A percentile compares a stretch with the other conserved stretches of the same genome.
Conservation (phyloP, 441 rosid species). For the Pelargonium hybrid region DNA sequence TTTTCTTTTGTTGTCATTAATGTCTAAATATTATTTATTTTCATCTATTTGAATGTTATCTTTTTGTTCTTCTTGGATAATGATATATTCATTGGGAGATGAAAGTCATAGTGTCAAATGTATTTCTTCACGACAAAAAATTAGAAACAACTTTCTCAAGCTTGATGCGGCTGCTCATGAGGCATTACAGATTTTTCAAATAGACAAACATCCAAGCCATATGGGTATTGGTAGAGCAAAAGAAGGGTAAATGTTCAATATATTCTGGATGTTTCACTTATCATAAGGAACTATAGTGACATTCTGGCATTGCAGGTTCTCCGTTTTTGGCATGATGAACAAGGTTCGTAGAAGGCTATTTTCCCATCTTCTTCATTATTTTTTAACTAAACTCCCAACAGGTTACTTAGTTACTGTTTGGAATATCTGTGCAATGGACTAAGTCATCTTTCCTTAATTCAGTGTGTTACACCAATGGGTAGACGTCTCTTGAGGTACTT, state of each 20-base stretch:
- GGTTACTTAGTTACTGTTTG: conserved; percentile 14
- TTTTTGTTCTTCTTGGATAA: background rate
- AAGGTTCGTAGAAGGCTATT: conserved; percentile 46
- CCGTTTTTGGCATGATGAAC: conserved; percentile 95
- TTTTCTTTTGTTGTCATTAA: conserved; percentile 16
- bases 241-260: conserved; percentile 57
- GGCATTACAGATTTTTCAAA: conserved; percentile 87
- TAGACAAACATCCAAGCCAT: conserved; percentile 96
- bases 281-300: conserved; percentile 23
- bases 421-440: conserved; percentile 23
- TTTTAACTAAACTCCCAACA: background rate
- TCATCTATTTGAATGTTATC: background rate
- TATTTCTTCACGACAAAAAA: conserved; percentile 31
- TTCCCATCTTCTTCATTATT: background rate
- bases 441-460: conserved; percentile 27
- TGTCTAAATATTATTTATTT: conserved; percentile 15
- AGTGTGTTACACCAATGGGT: conserved; percentile 95
- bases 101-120: conserved; percentile 14
- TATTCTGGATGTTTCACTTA: conserved; percentile 16
- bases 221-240: conserved; percentile 99
- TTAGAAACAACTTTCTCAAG: conserved; percentile 81
- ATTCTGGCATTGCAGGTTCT: conserved; percentile 55
- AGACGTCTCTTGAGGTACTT: conserved; percentile 73
- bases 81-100: background rate
- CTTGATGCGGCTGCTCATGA: conserved; percentile 89